Base-by-base conservation (phyloP, 108 stramenopile species). In the Seminavis robusta region DNA sequence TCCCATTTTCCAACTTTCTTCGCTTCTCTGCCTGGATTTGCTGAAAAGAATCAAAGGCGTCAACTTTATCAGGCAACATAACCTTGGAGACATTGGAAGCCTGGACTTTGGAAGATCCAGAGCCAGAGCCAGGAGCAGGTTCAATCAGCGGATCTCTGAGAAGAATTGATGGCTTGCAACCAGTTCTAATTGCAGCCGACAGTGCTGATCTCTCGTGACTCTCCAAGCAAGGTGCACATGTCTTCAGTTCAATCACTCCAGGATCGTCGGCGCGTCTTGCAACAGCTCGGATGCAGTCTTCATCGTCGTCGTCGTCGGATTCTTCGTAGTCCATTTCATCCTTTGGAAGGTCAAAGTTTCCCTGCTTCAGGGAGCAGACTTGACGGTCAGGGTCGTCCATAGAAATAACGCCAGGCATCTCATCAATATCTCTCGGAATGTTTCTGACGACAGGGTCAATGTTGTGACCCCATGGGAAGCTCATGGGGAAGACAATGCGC, bases 341-440 rank as follows among this genome's bases (percentile, higher is more conserved):
- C 61, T 32, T 41, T 81, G 71, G 20, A 56, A 74, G 81, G 13
- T 80, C 81, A 52, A 87, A 66, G 7, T 67, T 55, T 8, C 84
- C 84, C 29, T 69, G 60, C 32, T 66, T 66, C 42, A 73, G 71
- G 6, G 82, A 80, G 15, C 77, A 49, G 47, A 67, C 60, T 21
- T 51, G 41, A 10, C 68, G 64, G 33, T 80, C 85, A 45, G n/a
- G n/a, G n/a, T n/a, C n/a, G n/a, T 81, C 73, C 13, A 55, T 73
- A 55, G 74, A 71, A 16, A 81, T 56, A 4, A 88, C 53, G 33
- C 61, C 79, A 33, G 69, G 61, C 58, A 88, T 66, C 6, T 89
- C 88, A 56, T 90, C 88, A 40, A 90, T 83, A 54, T 90, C 88
- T 37, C 80, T 63, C 17, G 88, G 80, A 50, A 90, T 75, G 26